Base-by-base conservation (phyloP, 2,329 filamentous ascomycete species). In the Aspergillus piperis region DNA sequence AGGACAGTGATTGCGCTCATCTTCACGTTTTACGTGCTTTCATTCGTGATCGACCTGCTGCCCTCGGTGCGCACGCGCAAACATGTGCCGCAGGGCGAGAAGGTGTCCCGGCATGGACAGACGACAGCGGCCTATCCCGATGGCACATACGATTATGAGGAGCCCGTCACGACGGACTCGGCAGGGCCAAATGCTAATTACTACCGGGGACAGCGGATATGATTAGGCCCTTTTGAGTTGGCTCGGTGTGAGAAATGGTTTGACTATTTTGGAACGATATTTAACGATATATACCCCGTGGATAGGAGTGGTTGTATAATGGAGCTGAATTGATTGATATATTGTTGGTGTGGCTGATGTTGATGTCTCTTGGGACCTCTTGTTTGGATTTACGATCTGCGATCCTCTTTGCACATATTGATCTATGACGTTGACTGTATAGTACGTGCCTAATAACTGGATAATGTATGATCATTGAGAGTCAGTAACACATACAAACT, bases 21-120 rank as follows among this genome's bases (percentile, higher is more conserved):
- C 71, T 97, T 93, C 79, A 91, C 90, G 56, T 89, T 93, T 71
- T 98, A 96, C 78, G 83, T 96, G 62, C 84, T 94, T 64, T 92
- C 89, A 62, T 98, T 96, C 81, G 84, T 89, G 70, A 83, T 97
- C 73, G 94, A 99, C 78, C 86, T 99, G 53, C 83, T 90, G 64
- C 95, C 95, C 0, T 91, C 91, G 10, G 81, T 90, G 2, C 81
- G 84, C 63, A 90, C 87, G 10, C 86, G 83, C 64, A 73, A 79
- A 65, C 77, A 77, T 54, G 59, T 78, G 5, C 78, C 78, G 0
- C 78, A 81, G 55, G 78, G 77, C 30, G 73, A 78, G 60, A 77
- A 76, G 19, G 70, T 72, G 66, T 44, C 60, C 17, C 58, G 70
- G 4, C 13, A 48, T 54, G 13, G 64, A 60, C 25, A 53, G n/a